phyloP scores from a whole-genome alignment of 2,329 filamentous ascomycete species.

The Apiospora sp. region DNA sequence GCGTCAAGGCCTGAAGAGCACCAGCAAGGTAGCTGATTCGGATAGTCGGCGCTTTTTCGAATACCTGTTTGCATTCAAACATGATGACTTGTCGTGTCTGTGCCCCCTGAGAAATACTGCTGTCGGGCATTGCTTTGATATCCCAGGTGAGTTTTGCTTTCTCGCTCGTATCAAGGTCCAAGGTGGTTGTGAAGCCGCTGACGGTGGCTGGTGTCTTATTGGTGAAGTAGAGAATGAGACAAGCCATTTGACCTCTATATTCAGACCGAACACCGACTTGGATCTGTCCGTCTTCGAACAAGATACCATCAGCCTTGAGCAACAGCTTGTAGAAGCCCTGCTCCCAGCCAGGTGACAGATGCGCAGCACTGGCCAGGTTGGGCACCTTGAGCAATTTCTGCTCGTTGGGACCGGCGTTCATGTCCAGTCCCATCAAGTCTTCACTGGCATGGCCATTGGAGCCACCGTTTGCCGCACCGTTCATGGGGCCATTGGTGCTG shows the following conservation, averaged over 20 bases:
- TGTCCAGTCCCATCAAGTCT: constrained; percentile 84
- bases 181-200: constrained; percentile 90
- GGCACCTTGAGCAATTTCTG: constrained; percentile 70
- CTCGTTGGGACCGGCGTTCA: constrained; percentile 68
- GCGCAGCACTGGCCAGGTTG: constrained; percentile 90
- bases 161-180: constrained; percentile 78
- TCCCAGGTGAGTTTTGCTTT: constrained; percentile 80
- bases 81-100: constrained; percentile 95
- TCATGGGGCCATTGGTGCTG: constrained; percentile 63
- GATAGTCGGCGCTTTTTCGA: constrained; percentile 86
- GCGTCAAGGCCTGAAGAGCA: constrained; percentile 87
- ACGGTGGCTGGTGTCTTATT: constrained; percentile 90
- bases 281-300: constrained; percentile 95
- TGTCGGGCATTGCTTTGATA: constrained; percentile 87
- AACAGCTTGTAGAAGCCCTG: constrained; percentile 85
- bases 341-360: constrained; percentile 95
- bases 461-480: constrained; percentile 55
- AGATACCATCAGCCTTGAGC: constrained; percentile 80
- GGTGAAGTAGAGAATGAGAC: constrained; percentile 92
- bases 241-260: constrained; percentile 94
- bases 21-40: constrained; percentile 94
- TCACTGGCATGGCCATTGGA: constrained; percentile 60
- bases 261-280: constrained; percentile 93
- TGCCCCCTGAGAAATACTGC: constrained; percentile 73
- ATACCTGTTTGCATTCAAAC: constrained; percentile 86